Evolutionary conservation across 179 eudicot species (phyloP), one percentile per base, ranked within the genome.

Genomic region (Pouteria campechiana): DNA sequence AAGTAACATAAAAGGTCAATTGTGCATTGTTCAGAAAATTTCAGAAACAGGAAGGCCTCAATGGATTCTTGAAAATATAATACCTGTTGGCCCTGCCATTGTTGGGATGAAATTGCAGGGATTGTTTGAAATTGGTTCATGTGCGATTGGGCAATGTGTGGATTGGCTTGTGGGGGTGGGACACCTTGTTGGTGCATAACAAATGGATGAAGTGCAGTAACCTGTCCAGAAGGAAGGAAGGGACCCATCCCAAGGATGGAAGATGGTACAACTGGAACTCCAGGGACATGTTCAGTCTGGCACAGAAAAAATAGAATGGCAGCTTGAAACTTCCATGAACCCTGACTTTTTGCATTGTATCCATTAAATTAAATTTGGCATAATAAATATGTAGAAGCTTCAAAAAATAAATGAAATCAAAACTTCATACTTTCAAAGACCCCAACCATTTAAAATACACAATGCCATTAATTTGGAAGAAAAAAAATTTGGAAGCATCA

Each of bases 61-160:
- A n/a, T n/a, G n/a, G n/a, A n/a, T n/a, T n/a, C n/a, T n/a, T n/a
- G n/a, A n/a, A n/a, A n/a, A n/a, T n/a, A n/a, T 29, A 38, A 49
- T 36, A 81, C 97, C 86, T 81, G 95, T 64, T 79, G 89, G 64
- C 55, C 66, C 54, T 64, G 95, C 97, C 93, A 78, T 28, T 76
- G 81, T 38, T 78, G 90, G 30, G 81, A 39, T 37, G 83, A 52
- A 50, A 67, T 29, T 19, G 73, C 74, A 4, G 84, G 67, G 17
- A 74, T 58, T 0, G 92, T 52, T 29, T 83, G 94, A 55, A 80
- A 73, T 37, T 85, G 78, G 46, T 74, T 63, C 37, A 59, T 58
- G 65, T 63, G 89, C 33, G 94, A 50, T 38, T 82, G 84, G 34
- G 69, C 43, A 40, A 70, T 75, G 64, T 76, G 87, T 19, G 89